Conservation (phyloP, 2,329 filamentous ascomycete species). For the Aureobasidium sp. region DNA sequence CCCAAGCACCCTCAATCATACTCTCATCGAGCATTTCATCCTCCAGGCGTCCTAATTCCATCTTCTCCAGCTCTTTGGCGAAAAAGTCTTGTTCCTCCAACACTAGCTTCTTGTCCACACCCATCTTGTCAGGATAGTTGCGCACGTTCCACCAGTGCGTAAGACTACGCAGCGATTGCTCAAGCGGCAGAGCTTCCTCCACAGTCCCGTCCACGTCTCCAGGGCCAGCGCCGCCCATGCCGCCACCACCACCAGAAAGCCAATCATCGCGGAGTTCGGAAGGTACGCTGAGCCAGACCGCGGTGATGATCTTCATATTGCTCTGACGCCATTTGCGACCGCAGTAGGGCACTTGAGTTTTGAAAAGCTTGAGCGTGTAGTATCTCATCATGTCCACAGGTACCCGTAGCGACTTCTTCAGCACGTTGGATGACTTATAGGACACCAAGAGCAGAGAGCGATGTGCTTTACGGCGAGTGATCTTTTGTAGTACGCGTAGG, state of each 20-base stretch:
- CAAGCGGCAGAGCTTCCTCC: slow-evolving; percentile 83
- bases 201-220: slow-evolving; percentile 84
- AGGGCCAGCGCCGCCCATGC: slow-evolving; percentile 30
- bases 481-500: slow-evolving; percentile 92
- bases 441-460: slow-evolving; percentile 88
- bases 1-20: slow-evolving; percentile 6
- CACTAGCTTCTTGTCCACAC: slow-evolving; percentile 33
- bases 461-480: slow-evolving; percentile 92
- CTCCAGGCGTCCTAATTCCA: slow-evolving; percentile 34
- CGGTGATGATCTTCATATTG: slow-evolving; percentile 98
- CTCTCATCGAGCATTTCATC: slow-evolving; percentile 16
- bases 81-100: slow-evolving; percentile 44
- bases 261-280: slow-evolving; percentile 93
- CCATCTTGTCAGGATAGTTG: slow-evolving; percentile 73
- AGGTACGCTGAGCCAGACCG: slow-evolving; percentile 87
- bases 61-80: slow-evolving; percentile 43
- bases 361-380: slow-evolving; percentile 97
- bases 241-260: slow-evolving; percentile 65
- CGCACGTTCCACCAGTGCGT: slow-evolving; percentile 94
- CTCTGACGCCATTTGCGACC: slow-evolving; percentile 95
- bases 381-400: slow-evolving; percentile 81
- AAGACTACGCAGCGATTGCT: slow-evolving; percentile 80
- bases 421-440: slow-evolving; percentile 88
- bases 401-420: slow-evolving; percentile 85
- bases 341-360: slow-evolving; percentile 96